Base-by-base conservation (phyloP, 495 filamentous ascomycete genomes). In the Neurospora sp. region DNA sequence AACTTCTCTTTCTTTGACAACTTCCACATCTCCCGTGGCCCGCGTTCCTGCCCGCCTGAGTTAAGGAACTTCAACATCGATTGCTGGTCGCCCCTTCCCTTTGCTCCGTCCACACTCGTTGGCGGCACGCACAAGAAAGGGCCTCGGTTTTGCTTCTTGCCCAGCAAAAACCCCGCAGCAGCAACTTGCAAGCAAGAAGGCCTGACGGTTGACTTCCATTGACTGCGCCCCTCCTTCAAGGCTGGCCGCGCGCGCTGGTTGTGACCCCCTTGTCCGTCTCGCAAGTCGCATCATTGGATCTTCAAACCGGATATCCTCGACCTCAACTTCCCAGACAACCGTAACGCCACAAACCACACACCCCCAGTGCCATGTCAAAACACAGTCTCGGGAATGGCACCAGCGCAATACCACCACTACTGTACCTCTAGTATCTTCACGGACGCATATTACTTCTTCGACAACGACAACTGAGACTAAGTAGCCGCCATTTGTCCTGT, bases 161-260 rank as follows among this genome's bases (percentile, higher is more conserved):
- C 39, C 8, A 48, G 44, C 38, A 69, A 73, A 73, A 73, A 73
- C 72, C 72, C 72, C 72, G 72, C 72, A 73, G 46, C 68, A 18
- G 40, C n/a, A 61, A 41, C 41, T 37, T 37, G 18, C 42, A 46
- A 39, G 37, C 16, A 7, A 20, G 22, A 53, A 11, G 44, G 48
- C 70, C 31, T 71, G 46, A 39, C 39, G 46, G 53, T 35, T 16
- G 37, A 7, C 5, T 39, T 39, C n/a, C n/a, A 31, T 20, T 44
- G 37, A 39, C 48, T 38, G 53, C 37, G 39, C 27, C 71, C 35
- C 40, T 42, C 38, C 65, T 61, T 40, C 71, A 73, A 39, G 44
- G 71, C 71, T 68, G 69, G 40, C 31, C 48, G 14, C 40, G 40
- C 40, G 42, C 42, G 42, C 42, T n/a, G 42, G 18, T 69, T 16